phyloP scores from a whole-genome alignment of 257 asterid species.

The Solanum bulbocastanum region DNA sequence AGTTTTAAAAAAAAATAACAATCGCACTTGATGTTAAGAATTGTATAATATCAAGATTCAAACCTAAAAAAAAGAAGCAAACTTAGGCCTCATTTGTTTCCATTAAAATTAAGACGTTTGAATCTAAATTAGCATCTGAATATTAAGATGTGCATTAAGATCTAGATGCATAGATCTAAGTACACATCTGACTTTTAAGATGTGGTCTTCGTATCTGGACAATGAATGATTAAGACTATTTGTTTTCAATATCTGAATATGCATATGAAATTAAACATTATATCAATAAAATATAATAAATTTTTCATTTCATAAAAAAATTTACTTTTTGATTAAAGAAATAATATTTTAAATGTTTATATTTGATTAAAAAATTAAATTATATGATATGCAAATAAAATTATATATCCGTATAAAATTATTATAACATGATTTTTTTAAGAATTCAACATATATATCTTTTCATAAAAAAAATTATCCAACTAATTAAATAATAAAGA shows the following conservation, averaged over 20 bases:
- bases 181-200: neutral
- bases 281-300: neutral
- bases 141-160: neutral
- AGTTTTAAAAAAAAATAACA: neutral
- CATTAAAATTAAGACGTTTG: neutral
- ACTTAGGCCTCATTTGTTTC: neutral
- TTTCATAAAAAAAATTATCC: neutral
- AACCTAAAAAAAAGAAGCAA: neutral
- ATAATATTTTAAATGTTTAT: neutral
- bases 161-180: neutral
- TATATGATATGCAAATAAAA: neutral
- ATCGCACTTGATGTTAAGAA: neutral
- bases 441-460: neutral
- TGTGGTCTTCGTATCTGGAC: neutral
- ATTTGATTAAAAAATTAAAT: neutral
- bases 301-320: neutral
- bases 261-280: neutral
- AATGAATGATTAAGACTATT: neutral
- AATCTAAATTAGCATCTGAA: neutral
- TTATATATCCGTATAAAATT: neutral
- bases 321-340: neutral
- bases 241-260: neutral
- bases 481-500: neutral
- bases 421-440: neutral
- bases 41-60: neutral